phyloP scores from a whole-genome alignment of 1,139 yeast genomes.

The Candida sp. region DNA sequence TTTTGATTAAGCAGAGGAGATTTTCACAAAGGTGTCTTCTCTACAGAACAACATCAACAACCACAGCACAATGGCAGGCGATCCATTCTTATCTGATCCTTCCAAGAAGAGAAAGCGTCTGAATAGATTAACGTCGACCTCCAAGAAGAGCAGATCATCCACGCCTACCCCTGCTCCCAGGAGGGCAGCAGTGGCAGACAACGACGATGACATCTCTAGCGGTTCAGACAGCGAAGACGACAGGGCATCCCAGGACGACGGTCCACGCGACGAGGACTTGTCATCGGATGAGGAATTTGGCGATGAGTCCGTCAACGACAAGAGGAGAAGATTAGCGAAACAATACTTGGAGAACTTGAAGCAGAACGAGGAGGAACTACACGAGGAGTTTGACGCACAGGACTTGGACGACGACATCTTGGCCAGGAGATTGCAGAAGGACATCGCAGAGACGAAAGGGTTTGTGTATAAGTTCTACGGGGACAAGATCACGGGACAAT shows the following conservation, averaged over 20 bases:
- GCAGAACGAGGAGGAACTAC: slow-evolving; percentile 49
- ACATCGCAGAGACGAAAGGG: slow-evolving; percentile 91
- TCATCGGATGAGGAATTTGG: slow-evolving; percentile 74
- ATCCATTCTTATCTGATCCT: slow-evolving; percentile 68
- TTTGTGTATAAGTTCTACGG: slow-evolving; percentile 74
- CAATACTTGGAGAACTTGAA: slow-evolving; percentile 86
- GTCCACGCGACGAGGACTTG: slow-evolving; percentile 22
- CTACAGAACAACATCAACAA: background rate
- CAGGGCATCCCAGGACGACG: slow-evolving; percentile 24
- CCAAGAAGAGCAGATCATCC: slow-evolving; percentile 16
- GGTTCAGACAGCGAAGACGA: slow-evolving; percentile 39
- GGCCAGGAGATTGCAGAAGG: slow-evolving; percentile 78
- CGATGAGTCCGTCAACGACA: slow-evolving; percentile 88
- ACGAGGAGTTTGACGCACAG: slow-evolving; percentile 84
- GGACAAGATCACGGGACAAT: slow-evolving; percentile 44
- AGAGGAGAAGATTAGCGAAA: slow-evolving; percentile 92
- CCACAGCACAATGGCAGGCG: slow-evolving; percentile 46
- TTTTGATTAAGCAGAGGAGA: too few relatives aligned
- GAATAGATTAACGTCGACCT: slow-evolving; percentile 22
- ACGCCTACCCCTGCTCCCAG: slow-evolving; percentile 12
- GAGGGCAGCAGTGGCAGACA: slow-evolving; percentile 3
- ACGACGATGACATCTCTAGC: slow-evolving; percentile 48
- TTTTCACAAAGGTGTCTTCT: background rate
- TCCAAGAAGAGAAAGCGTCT: slow-evolving; percentile 53
- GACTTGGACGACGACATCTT: slow-evolving; percentile 90